A percentile compares a stretch with the other conserved stretches of the same genome.
These are phyloP conservation scores for Exophiala sideris DNA, from an alignment of 2,329 filamentous ascomycete species.

Conservation along the genomic window DNA sequence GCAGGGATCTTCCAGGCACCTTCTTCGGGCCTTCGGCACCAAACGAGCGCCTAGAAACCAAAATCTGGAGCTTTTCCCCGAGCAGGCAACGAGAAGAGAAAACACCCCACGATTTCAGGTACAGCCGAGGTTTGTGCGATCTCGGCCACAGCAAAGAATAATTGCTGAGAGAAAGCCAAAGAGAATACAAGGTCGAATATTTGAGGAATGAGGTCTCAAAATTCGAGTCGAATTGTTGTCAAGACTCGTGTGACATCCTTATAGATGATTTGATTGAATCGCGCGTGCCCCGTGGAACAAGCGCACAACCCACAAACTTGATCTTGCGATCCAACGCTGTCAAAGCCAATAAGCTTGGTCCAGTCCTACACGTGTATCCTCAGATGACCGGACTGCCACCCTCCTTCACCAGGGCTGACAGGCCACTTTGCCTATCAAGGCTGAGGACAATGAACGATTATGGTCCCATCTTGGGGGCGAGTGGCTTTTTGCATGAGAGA, in stretches of 20 bases:
- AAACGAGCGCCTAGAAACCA: neutral
- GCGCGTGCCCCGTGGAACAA: neutral
- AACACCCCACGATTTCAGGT: neutral
- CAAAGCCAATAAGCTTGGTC: slow-evolving; percentile 15
- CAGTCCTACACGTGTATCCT: slow-evolving; percentile 13
- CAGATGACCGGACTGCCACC: slow-evolving; percentile 9
- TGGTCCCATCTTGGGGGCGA: neutral
- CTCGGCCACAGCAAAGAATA: too few relatives aligned
- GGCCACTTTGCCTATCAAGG: too few relatives aligned
- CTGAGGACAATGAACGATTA: too few relatives aligned
- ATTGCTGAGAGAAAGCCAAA: neutral
- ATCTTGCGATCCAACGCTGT: neutral
- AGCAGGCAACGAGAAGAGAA: too few relatives aligned
- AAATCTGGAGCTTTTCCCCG: neutral
- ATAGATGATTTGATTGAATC: neutral
- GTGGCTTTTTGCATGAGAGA: neutral
- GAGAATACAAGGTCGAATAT: neutral
- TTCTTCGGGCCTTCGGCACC: too few relatives aligned
- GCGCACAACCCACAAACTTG: neutral
- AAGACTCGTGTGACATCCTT: neutral
- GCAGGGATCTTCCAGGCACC: too few relatives aligned
- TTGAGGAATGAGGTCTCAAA: too few relatives aligned
- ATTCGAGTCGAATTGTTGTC: neutral
- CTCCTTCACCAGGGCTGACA: neutral
- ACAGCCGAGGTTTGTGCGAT: neutral